Evolutionary conservation across 176 grass and related monocot genomes (phyloP), one percentile per base, ranked within the genome.

Genomic region (Neostapfia colusana): DNA sequence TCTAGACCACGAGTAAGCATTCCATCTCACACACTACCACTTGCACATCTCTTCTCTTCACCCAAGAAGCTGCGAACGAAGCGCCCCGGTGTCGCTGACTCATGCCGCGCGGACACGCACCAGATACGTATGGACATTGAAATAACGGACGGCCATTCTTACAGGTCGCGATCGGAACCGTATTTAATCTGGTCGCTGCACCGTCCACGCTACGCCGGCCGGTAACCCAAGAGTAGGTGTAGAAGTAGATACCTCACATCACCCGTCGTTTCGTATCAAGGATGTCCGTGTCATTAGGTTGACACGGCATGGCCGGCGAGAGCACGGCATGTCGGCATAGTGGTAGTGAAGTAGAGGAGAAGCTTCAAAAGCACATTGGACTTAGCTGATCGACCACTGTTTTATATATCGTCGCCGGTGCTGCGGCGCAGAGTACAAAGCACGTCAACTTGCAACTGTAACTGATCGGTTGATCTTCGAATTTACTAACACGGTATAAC

Each of bases 1-100:
- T 66, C 82, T 88, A 62, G 79, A 85, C 49, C 89, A 92, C 83
- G 89, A 85, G 89, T 92, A 74, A 91, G 89, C 3, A 55, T n/a
- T n/a, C n/a, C n/a, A n/a, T n/a, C 0, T 6, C 2, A 9, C 11
- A 50, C 31, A 25, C 50, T 24, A 17, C 17, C 15, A 6, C 5
- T 37, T 59, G 55, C 58, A 61, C 31, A 3, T 35, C 5, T 57
- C n/a, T 24, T 3, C 8, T n/a, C n/a, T n/a, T 9, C 10, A 8
- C 0, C 8, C 0, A 10, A 4, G 0, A 57, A 12, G 7, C 20
- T 10, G 16, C 16, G 9, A 76, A 26, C 26, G 48, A 13, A 36
- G 40, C 7, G 51, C 36, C 41, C 70, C 43, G 35, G 45, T 61
- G 25, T 63, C 41, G 76, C 63, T 74, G 76, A 73, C 59, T 3